These are phyloP conservation scores for Casaregolazyma lundiana DNA, from an alignment of 1,139 yeast genomes.

Conservation along the genomic window DNA sequence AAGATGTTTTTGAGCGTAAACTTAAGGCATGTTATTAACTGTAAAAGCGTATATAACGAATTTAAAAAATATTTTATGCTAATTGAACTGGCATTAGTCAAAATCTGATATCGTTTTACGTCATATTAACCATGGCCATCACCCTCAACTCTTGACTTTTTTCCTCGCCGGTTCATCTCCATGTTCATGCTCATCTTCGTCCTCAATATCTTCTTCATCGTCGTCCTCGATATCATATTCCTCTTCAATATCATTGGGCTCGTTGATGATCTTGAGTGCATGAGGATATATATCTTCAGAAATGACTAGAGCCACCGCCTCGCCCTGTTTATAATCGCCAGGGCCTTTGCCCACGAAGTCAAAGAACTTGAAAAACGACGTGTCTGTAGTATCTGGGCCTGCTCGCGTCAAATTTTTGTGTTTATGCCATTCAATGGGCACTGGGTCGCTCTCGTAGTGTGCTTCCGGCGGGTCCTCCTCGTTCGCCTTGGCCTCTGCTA, in stretches of 20 bases:
- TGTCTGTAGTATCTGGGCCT: constrained; percentile 19
- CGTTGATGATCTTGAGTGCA: constrained; percentile 33
- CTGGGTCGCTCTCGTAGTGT: constrained; percentile 29
- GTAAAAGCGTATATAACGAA: neutral
- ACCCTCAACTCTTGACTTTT: constrained; percentile 4
- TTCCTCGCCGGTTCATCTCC: constrained; percentile 22
- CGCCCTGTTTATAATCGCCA: constrained; percentile 33
- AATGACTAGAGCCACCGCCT: constrained; percentile 34
- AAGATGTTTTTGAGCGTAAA: constrained; percentile 18
- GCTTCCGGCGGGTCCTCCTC: constrained; percentile 23
- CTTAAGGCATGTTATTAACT: constrained; percentile 13
- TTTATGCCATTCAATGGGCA: constrained; percentile 34
- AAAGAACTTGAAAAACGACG: constrained; percentile 38
- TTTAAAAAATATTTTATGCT: too few species aligned
- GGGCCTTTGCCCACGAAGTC: constrained; percentile 32
- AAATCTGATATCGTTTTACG: too few species aligned
- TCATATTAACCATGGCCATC: too few species aligned
- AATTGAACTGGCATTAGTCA: neutral
- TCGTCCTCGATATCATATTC: constrained; percentile 28
- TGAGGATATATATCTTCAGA: constrained; percentile 39
- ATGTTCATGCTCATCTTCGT: constrained; percentile 21
- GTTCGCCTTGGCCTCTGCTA: constrained; percentile 18
- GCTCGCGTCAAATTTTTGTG: constrained; percentile 30
- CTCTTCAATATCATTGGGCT: constrained; percentile 22
- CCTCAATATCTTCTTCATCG: constrained; percentile 26